Base-by-base conservation (phyloP, 108 stramenopile genomes). In the Epithemia pelagica region DNA sequence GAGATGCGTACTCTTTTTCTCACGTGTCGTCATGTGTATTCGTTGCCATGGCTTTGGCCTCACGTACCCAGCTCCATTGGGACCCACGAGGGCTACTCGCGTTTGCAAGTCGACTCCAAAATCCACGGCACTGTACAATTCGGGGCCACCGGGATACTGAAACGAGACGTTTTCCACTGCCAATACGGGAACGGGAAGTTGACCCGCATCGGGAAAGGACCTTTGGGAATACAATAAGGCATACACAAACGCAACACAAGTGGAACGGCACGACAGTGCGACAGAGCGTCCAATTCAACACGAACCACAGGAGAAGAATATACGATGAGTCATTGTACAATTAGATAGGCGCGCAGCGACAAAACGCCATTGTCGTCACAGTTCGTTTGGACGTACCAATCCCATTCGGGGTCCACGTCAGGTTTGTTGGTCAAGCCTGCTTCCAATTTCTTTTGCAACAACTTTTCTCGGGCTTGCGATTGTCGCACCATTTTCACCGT, bases 401-500 rank as follows among this genome's bases (percentile, higher is more conserved):
- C 90, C 79, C 82, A 95, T 21, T 78, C 62, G 3, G 89, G 80
- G 75, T 90, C 89, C 32, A 78, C 71, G 59, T 90, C 89, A 18
- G 96, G 96, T 68, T 78, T 83, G 1, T 61, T 65, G 8, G 93
- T 92, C 66, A 95, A 75, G 58, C 96, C 94, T 26, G 88, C 93
- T 65, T 94, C 96, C 37, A 93, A 66, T 71, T 94, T 95, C 83
- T 95, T 96, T 57, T 81, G 78, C 52, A 95, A 72, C 27, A 96
- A 63, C 76, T 96, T 94, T 73, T 96, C 92, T 51, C 95, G 87
- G 22, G 91, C 74, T 69, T 96, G 92, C 28, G 93, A 91, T 78
- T 96, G 94, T 53, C 92, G 86, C 19, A 95, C 93, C 94, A 96
- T 89, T 67, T 96, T 96, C n/a, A 87, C 92, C 21, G 93, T 94